Conservation (phyloP, 371 early-diverging fungal genomes). For the Mucor sp. region DNA sequence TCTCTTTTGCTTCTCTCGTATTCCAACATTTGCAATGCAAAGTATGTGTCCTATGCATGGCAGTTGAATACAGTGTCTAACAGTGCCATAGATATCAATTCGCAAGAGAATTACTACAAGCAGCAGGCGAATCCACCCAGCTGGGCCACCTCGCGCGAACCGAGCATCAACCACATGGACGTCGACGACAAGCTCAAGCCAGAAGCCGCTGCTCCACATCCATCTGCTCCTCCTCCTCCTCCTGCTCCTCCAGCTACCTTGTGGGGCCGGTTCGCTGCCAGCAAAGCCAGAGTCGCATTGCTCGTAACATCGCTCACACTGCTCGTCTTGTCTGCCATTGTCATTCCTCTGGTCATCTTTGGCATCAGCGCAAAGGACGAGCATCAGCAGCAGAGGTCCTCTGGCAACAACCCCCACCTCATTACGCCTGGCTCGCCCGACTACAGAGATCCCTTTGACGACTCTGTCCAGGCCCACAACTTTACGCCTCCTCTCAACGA, state of each 20-base stretch:
- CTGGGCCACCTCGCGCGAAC: background rate
- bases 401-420: background rate
- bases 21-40: background rate
- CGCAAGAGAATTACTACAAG: background rate
- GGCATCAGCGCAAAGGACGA: conserved; percentile 6
- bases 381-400: background rate
- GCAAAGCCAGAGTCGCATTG: conserved; percentile 3
- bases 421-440: conserved; percentile 6
- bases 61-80: background rate
- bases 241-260: background rate
- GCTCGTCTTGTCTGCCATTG: conserved; percentile 3
- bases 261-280: conserved; percentile 3
- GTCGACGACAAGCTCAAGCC: background rate
- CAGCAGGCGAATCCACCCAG: background rate
- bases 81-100: background rate
- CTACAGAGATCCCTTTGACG: conserved; percentile 36
- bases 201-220: background rate
- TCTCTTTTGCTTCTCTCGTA: background rate
- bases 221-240: background rate
- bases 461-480: conserved; percentile 34
- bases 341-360: conserved; percentile 6
- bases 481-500: conserved; percentile 50
- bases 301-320: conserved; percentile 2
- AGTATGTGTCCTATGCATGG: background rate
- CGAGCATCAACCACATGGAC: background rate